A percentile compares a stretch with the other conserved stretches of the same genome.
phyloP scores from a whole-genome alignment of 148 eudicot genomes.

The Rhododendron henanense region DNA sequence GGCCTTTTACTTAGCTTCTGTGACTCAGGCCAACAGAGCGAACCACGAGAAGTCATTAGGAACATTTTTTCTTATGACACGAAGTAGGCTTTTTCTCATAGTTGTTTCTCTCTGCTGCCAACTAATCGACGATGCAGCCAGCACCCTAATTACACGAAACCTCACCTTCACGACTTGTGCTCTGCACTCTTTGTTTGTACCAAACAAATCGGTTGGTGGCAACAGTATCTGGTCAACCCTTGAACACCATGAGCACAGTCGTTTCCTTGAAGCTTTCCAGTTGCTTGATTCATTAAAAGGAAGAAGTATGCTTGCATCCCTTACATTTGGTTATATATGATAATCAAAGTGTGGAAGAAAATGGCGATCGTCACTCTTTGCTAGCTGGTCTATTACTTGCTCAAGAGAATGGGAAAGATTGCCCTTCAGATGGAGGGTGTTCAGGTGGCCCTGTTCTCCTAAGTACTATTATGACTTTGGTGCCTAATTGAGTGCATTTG shows the following conservation, averaged over 20 bases:
- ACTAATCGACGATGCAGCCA: slow-evolving; percentile 39
- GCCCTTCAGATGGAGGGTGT: slow-evolving; percentile 51
- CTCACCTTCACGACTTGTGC: slow-evolving; percentile 50
- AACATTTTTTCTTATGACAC: slow-evolving; percentile 43
- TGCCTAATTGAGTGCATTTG: neutral
- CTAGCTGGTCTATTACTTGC: slow-evolving; percentile 63
- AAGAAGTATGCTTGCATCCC: slow-evolving; percentile 41
- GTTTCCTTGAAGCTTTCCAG: slow-evolving; percentile 66
- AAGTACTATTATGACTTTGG: too few species aligned
- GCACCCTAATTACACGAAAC: slow-evolving; percentile 39
- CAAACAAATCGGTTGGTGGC: slow-evolving; percentile 26
- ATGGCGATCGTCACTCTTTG: slow-evolving; percentile 21
- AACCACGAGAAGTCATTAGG: slow-evolving; percentile 29
- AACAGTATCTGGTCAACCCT: slow-evolving; percentile 47
- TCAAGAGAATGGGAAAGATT: slow-evolving; percentile 71
- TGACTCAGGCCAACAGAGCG: slow-evolving; percentile 25
- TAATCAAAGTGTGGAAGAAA: slow-evolving; percentile 21
- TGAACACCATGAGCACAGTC: slow-evolving; percentile 41
- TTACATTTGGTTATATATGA: slow-evolving; percentile 36
- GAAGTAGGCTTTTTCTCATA: slow-evolving; percentile 51
- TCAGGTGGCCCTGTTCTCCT: slow-evolving; percentile 42
- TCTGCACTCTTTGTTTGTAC: slow-evolving; percentile 39
- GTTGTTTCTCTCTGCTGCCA: slow-evolving; percentile 70
- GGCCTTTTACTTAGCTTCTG: slow-evolving; percentile 48
- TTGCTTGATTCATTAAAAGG: slow-evolving; percentile 61